phyloP scores from a whole-genome alignment of 2,329 filamentous ascomycete genomes.

The Cadophora luteo-olivacea region DNA sequence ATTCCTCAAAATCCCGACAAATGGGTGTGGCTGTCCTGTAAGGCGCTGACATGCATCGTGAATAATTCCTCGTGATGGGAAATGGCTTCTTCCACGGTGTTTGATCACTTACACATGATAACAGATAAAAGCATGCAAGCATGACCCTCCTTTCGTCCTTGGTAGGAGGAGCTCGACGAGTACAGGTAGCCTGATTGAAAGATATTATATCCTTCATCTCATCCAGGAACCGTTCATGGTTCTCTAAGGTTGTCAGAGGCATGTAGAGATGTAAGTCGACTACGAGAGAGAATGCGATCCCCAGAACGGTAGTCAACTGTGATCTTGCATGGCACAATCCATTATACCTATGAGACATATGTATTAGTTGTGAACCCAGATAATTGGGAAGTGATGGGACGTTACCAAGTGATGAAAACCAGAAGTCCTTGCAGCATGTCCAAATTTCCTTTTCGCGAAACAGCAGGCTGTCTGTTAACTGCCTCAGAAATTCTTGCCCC shows the following conservation, averaged over 20 bases:
- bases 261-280: slow-evolving; percentile 47
- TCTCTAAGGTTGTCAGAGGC: slow-evolving; percentile 32
- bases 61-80: not conserved
- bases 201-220: slow-evolving; percentile 21
- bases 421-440: slow-evolving; percentile 30
- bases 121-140: no score
- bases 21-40: not conserved
- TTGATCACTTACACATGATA: no score
- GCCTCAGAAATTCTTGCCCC: slow-evolving; percentile 12
- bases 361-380: slow-evolving; percentile 6
- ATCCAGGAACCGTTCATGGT: slow-evolving; percentile 21
- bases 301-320: slow-evolving; percentile 13
- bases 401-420: slow-evolving; percentile 25
- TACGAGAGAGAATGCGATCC: slow-evolving; percentile 46
- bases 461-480: slow-evolving; percentile 19
- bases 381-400: not conserved
- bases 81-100: slow-evolving; percentile 8
- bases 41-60: slow-evolving; percentile 7
- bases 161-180: no score
- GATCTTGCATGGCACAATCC: no score
- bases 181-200: no score
- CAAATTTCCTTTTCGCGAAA: slow-evolving; percentile 18
- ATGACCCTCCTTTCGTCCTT: no score
- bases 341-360: slow-evolving; percentile 41
- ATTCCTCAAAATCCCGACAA: slow-evolving; percentile 8